These are phyloP conservation scores for Pichia californica DNA, from an alignment of 805 yeast species.

Conservation along the genomic window DNA sequence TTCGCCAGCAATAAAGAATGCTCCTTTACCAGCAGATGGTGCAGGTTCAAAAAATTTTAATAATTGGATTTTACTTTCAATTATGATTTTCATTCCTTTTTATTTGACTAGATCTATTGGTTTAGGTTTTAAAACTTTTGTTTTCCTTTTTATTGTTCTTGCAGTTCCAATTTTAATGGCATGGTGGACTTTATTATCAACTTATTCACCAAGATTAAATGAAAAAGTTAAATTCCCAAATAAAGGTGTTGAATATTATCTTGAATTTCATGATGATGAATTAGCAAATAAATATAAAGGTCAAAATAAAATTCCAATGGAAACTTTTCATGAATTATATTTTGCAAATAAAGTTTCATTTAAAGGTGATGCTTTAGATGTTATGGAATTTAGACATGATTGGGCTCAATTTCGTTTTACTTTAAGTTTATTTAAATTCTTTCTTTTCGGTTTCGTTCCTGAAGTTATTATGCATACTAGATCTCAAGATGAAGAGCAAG, in stretches of 20 bases:
- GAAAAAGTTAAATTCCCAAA: conserved; percentile 72
- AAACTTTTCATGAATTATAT: conserved; percentile 83
- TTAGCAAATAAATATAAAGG: conserved; percentile 67
- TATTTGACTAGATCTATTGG: conserved; percentile 60
- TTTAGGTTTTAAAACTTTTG: conserved; percentile 61
- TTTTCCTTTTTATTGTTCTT: conserved; percentile 49
- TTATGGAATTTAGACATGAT: conserved; percentile 82
- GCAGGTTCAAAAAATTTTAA: conserved; percentile 75
- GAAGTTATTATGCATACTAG: conserved; percentile 88
- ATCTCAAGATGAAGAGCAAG: conserved; percentile 95
- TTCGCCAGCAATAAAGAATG: conserved; percentile 74
- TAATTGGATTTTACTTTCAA: conserved; percentile 46
- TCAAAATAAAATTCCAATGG: conserved; percentile 76
- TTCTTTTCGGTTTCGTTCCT: conserved; percentile 83
- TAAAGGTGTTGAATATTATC: conserved; percentile 69
- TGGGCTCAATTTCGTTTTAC: conserved; percentile 86
- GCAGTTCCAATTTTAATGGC: conserved; percentile 70
- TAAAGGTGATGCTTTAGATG: conserved; percentile 82
- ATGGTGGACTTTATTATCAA: conserved; percentile 75
- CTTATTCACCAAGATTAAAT: conserved; percentile 74
- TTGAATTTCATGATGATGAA: conserved; percentile 73
- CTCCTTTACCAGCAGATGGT: conserved; percentile 88
- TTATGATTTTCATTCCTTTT: conserved; percentile 53
- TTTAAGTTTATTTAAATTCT: conserved; percentile 65
- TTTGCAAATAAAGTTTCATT: conserved; percentile 79